A percentile compares a stretch with the other conserved stretches of the same genome.
These are phyloP conservation scores for Aulographum hederae DNA, from an alignment of 2,329 filamentous ascomycete species.

Conservation along the genomic window DNA sequence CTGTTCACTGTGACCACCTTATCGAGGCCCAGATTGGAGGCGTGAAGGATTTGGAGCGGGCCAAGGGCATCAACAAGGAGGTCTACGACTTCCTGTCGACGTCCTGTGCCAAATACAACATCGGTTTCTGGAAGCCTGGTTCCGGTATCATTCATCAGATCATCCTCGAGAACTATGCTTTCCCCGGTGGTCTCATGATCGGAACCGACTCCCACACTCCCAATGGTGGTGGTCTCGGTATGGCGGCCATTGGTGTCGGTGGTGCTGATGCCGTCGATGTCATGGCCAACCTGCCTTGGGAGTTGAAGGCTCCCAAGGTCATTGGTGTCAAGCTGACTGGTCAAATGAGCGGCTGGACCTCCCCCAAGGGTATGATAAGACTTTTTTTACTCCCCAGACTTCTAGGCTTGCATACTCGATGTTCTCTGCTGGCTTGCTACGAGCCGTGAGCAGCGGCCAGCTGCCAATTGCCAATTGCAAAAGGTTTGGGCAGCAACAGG, in stretches of 20 bases:
- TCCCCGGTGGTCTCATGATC: slow-evolving; percentile 94
- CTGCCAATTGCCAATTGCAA: too few species aligned
- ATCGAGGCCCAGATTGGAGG: slow-evolving; percentile 95
- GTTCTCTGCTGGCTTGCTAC: too few species aligned
- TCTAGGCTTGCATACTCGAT: background rate
- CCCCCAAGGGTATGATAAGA: slow-evolving; percentile 89
- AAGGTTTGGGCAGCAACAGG: too few species aligned
- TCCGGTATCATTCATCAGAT: slow-evolving; percentile 99
- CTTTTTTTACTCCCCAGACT: slow-evolving; percentile 6
- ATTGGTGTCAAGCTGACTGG: slow-evolving; percentile 95
- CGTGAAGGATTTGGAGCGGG: slow-evolving; percentile 80
- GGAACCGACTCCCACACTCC: slow-evolving; percentile 97
- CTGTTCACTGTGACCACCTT: slow-evolving; percentile 97
- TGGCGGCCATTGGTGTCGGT: slow-evolving; percentile 89
- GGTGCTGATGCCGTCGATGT: slow-evolving; percentile 98
- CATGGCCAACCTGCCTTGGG: slow-evolving; percentile 94
- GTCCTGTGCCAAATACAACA: slow-evolving; percentile 97
- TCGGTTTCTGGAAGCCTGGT: slow-evolving; percentile 97
- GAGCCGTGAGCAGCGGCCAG: too few species aligned
- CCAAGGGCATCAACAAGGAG: slow-evolving; percentile 92
- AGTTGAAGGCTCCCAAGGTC: slow-evolving; percentile 92
- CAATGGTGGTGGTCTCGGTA: slow-evolving; percentile 90
- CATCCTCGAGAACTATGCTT: slow-evolving; percentile 94
- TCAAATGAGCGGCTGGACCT: slow-evolving; percentile 72
- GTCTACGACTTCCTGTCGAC: slow-evolving; percentile 94